Percentiles rank a stretch among this genome's conserved stretches.
Conservation (phyloP, 1,284 basidiomycete genomes). For the Cerrena zonata region DNA sequence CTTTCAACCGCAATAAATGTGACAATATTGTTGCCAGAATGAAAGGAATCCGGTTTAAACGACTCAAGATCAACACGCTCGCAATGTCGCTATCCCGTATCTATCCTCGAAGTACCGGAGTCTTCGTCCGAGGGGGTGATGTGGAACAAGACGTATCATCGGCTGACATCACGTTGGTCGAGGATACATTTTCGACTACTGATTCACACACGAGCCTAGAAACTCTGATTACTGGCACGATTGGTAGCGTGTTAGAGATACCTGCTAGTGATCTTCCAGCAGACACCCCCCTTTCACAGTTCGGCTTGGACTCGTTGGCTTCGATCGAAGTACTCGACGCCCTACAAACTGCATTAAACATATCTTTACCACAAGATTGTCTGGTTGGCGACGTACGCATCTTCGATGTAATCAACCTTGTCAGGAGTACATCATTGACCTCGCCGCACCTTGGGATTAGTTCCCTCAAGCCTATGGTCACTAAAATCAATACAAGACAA, state of each 20-base stretch:
- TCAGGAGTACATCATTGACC: not conserved
- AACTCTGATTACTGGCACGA: not conserved
- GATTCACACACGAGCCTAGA: not conserved
- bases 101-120: not conserved
- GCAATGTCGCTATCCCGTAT: slow-evolving; percentile 34
- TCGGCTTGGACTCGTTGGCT: slow-evolving; percentile 17
- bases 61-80: slow-evolving; percentile 44
- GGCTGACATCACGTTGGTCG: not conserved
- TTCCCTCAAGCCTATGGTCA: not conserved
- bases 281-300: slow-evolving; percentile 9
- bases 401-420: not conserved
- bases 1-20: slow-evolving; percentile 28
- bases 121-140: no score
- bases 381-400: not conserved
- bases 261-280: not conserved
- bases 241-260: not conserved
- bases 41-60: slow-evolving; percentile 52
- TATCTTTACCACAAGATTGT: slow-evolving; percentile 4
- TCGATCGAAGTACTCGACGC: slow-evolving; percentile 13
- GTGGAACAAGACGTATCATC: no score
- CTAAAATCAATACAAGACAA: not conserved
- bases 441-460: not conserved
- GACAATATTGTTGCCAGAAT: slow-evolving; percentile 46
- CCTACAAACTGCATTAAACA: not conserved
- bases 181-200: not conserved